Percentiles rank a stretch among this genome's conserved stretches.
phyloP scores from a whole-genome alignment of 2,329 filamentous ascomycete species.

The Pezicula carpinea region DNA sequence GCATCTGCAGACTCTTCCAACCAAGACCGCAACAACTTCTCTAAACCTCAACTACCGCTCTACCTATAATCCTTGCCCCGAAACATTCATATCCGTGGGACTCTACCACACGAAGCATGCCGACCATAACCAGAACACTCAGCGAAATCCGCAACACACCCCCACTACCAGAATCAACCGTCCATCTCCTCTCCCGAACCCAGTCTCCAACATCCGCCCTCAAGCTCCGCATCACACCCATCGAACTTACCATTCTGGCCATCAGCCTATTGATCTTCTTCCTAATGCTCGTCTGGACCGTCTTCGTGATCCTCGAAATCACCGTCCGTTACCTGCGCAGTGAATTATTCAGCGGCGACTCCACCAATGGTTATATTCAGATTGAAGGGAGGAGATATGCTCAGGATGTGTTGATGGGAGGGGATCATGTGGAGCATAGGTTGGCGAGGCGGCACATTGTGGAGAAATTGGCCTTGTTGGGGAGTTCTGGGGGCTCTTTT shows the following conservation, averaged over 20 bases:
- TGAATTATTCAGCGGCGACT: neutral
- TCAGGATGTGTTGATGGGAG: neutral
- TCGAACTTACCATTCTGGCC: conserved; percentile 8
- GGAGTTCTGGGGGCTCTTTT: neutral
- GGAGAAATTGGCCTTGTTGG: neutral
- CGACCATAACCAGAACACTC: too few species aligned
- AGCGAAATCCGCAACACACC: neutral
- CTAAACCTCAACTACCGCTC: too few species aligned
- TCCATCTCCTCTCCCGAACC: neutral
- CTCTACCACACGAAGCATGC: too few species aligned
- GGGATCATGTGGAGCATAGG: neutral
- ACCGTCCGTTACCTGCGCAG: neutral
- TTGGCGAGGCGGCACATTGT: neutral
- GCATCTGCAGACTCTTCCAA: too few species aligned
- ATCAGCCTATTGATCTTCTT: conserved; percentile 6
- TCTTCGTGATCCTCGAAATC: neutral
- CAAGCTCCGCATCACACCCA: conserved; percentile 4
- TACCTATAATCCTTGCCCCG: too few species aligned
- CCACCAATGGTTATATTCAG: neutral
- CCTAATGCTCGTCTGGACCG: conserved; percentile 10
- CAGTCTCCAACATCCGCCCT: neutral
- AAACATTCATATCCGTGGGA: too few species aligned
- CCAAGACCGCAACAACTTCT: too few species aligned
- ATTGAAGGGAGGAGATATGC: neutral
- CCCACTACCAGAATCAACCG: neutral